Evolutionary conservation across 768 basidiomycete species (phyloP), one percentile per base, ranked within the genome.

Genomic region (Pleurotus pulmonarius): DNA sequence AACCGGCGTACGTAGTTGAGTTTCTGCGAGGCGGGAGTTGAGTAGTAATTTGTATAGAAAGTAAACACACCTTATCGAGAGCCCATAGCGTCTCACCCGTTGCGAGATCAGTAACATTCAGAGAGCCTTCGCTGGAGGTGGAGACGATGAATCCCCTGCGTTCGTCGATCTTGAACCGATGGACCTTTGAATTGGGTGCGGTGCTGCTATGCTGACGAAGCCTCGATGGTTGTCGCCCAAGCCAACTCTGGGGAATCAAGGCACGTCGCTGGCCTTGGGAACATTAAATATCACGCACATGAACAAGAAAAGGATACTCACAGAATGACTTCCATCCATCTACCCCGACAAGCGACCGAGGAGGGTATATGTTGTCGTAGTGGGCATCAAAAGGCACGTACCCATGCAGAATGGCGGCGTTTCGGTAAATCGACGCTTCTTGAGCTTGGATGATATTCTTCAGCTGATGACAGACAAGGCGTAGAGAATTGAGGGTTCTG

Each of bases 151-250:
- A 74, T 3, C 83, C 81, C 7, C 73, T 75, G 26, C 74, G 68
- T 61, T 88, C 82, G 57, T 93, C 91, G 18, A 88, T 78, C 69
- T 92, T 92, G 70, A 92, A 83, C 6, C 88, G 82, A 68, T 92
- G 88, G 0, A 88, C 83, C 65, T 62, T 24, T 60, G 59, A 18
- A 77, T 73, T 5, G 73, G 62, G 29, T 8, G 29, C 12, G 26
- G 29, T 11, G 11, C 29, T 34, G 11, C 64, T 59, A 39, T 79
- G 67, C n/a, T 69, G 57, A 20, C 66, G 75, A 12, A 71, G 63
- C 3, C 60, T 59, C 11, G 81, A 80, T 2, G 75, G 72, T 0
- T 73, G 80, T 39, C 71, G 69, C 5, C 84, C 88, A 2, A 69
- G 60, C 88, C 88, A 90, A 41, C 77, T 80, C 24, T 65, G 70